Conservation (phyloP, 1,284 basidiomycete genomes). For the Heimioporus retisporus region DNA sequence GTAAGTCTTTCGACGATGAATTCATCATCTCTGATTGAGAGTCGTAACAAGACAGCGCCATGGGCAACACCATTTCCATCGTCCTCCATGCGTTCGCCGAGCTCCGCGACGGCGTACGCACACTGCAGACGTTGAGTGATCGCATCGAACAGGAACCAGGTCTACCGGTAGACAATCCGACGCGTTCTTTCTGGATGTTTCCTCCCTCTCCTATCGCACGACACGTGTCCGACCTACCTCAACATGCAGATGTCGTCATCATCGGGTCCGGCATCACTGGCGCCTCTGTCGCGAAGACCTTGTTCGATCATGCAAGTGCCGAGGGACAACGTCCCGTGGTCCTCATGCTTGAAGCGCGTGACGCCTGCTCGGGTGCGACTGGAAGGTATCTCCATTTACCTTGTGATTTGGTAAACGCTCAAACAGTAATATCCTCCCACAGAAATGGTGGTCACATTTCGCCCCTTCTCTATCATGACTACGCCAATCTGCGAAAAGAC, state of each 20-base stretch:
- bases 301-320: constrained; percentile 53
- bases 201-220: constrained; percentile 62
- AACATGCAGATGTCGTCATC: constrained; percentile 69
- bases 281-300: constrained; percentile 62
- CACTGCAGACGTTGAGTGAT: constrained; percentile 44
- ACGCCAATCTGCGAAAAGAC: constrained; percentile 23
- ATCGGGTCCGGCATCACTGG: constrained; percentile 82
- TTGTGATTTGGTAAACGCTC: no score
- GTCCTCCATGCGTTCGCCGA: constrained; percentile 39
- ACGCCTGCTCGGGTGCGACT: constrained; percentile 76
- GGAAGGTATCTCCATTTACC: constrained; percentile 58
- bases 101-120: constrained; percentile 38
- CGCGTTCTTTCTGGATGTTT: constrained; percentile 68
- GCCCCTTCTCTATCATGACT: constrained; percentile 39
- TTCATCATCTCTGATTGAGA: no score
- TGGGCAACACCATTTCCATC: constrained; percentile 43
- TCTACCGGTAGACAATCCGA: constrained; percentile 63
- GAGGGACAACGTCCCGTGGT: constrained; percentile 47
- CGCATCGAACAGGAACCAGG: constrained; percentile 63
- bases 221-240: constrained; percentile 55
- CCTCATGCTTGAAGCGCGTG: constrained; percentile 77
- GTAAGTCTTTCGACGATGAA: no score
- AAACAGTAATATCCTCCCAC: no score
- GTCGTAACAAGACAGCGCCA: constrained; percentile 3
- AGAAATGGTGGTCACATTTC: constrained; percentile 46